These are phyloP conservation scores for Fusarium tupiense DNA, from an alignment of 2,329 filamentous ascomycete species.

Conservation along the genomic window DNA sequence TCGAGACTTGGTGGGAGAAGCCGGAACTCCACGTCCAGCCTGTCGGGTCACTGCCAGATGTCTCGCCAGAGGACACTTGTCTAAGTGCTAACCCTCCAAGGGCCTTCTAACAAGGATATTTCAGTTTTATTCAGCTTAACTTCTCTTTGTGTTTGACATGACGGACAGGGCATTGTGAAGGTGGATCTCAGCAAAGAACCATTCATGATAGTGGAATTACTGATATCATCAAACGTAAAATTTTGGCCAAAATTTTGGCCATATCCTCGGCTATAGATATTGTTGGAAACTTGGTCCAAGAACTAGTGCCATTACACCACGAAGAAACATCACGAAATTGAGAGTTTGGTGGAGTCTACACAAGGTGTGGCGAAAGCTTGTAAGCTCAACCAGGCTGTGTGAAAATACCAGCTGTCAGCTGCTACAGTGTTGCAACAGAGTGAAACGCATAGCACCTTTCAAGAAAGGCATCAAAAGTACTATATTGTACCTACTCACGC, in stretches of 20 bases:
- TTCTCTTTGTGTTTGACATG: background rate
- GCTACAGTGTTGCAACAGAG: slow-evolving; percentile 4
- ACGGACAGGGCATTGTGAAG: background rate
- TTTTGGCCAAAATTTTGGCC: background rate
- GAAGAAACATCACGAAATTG: background rate
- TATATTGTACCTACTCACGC: slow-evolving; percentile 3
- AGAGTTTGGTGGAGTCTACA: background rate
- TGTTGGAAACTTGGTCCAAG: background rate
- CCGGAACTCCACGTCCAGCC: slow-evolving; percentile 45
- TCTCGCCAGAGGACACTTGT: slow-evolving; percentile 29
- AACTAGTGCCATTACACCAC: background rate
- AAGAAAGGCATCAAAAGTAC: background rate
- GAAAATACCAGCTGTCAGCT: slow-evolving; percentile 21
- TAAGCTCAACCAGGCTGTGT: background rate
- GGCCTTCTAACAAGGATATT: slow-evolving; percentile 2
- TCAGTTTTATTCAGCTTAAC: slow-evolving; percentile 10
- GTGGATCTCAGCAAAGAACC: slow-evolving; percentile 17
- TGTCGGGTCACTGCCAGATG: slow-evolving; percentile 44
- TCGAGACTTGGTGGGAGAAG: slow-evolving; percentile 44
- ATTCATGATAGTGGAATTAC: slow-evolving; percentile 2
- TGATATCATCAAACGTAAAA: slow-evolving; percentile 12
- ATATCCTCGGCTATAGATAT: slow-evolving; percentile 20
- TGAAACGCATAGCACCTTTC: slow-evolving; percentile 6
- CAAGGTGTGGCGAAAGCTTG: slow-evolving; percentile 28
- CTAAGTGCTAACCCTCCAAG: background rate